These are phyloP conservation scores for Brasilioporus rufonigricans DNA, from an alignment of 768 basidiomycete species.

Conservation along the genomic window DNA sequence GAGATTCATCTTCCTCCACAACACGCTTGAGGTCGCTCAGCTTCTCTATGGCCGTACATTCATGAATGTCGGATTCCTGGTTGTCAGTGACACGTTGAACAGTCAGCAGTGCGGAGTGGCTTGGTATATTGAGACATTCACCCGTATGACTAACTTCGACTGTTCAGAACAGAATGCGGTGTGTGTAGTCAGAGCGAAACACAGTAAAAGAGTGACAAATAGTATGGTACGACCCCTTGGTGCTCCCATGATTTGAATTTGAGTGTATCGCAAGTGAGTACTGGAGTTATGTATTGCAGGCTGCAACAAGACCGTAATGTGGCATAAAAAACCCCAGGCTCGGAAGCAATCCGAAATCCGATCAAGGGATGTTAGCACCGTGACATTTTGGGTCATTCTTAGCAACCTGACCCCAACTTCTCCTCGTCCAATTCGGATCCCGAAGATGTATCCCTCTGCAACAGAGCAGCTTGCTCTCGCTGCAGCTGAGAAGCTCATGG, in stretches of 20 bases:
- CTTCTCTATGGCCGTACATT: constrained; percentile 40
- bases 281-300: too few relatives aligned
- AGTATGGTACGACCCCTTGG: constrained; percentile 23
- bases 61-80: constrained; percentile 44
- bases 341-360: constrained; percentile 28
- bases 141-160: constrained; percentile 30
- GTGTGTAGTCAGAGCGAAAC: constrained; percentile 21
- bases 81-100: constrained; percentile 7
- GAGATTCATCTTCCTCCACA: constrained; percentile 63
- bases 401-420: background rate
- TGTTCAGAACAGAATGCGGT: constrained; percentile 19
- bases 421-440: background rate
- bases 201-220: constrained; percentile 45
- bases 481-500: constrained; percentile 68
- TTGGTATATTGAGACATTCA: constrained; percentile 17
- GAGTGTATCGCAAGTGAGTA: background rate
- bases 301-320: background rate
- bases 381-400: too few relatives aligned
- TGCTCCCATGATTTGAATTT: constrained; percentile 18
- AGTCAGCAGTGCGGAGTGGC: constrained; percentile 3
- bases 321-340: background rate
- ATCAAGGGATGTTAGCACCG: too few relatives aligned
- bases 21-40: constrained; percentile 59
- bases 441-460: constrained; percentile 42
- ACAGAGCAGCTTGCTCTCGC: constrained; percentile 52